A percentile compares a stretch with the other conserved stretches of the same genome.
phyloP scores from a whole-genome alignment of 352 stramenopile species.

The Globisporangium nagaii region DNA sequence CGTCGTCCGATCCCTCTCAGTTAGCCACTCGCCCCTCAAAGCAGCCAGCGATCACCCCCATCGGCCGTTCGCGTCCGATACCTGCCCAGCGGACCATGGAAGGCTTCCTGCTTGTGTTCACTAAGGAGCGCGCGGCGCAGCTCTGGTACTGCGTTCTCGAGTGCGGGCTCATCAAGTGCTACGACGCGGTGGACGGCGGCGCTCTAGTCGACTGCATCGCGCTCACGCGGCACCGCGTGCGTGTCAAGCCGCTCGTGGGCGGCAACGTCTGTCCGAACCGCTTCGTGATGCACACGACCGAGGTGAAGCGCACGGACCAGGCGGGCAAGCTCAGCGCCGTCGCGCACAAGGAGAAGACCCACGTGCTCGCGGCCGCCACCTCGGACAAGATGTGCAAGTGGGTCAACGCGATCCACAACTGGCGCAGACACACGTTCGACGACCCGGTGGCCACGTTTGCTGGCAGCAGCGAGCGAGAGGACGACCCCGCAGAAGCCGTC shows the following conservation, averaged over 20 bases:
- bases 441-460: slow-evolving; percentile 31
- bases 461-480: not conserved
- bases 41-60: not conserved
- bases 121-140: slow-evolving; percentile 35
- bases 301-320: slow-evolving; percentile 49
- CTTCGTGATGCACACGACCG: slow-evolving; percentile 45
- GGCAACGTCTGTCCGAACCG: slow-evolving; percentile 61
- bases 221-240: slow-evolving; percentile 64
- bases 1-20: not conserved
- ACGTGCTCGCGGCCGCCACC: slow-evolving; percentile 48
- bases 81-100: slow-evolving; percentile 32
- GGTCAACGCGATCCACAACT: slow-evolving; percentile 70
- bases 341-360: slow-evolving; percentile 22
- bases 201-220: slow-evolving; percentile 29
- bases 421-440: slow-evolving; percentile 58
- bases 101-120: slow-evolving; percentile 63
- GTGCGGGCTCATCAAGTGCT: slow-evolving; percentile 52
- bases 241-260: slow-evolving; percentile 36
- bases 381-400: slow-evolving; percentile 55
- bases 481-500: slow-evolving; percentile 10
- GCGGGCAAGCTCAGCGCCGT: slow-evolving; percentile 32
- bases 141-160: slow-evolving; percentile 66
- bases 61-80: not conserved
- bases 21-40: not conserved
- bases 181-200: slow-evolving; percentile 27